Evolutionary conservation across 1,284 basidiomycete genomes (phyloP).

Genomic region (Trichosporon faecale): DNA sequence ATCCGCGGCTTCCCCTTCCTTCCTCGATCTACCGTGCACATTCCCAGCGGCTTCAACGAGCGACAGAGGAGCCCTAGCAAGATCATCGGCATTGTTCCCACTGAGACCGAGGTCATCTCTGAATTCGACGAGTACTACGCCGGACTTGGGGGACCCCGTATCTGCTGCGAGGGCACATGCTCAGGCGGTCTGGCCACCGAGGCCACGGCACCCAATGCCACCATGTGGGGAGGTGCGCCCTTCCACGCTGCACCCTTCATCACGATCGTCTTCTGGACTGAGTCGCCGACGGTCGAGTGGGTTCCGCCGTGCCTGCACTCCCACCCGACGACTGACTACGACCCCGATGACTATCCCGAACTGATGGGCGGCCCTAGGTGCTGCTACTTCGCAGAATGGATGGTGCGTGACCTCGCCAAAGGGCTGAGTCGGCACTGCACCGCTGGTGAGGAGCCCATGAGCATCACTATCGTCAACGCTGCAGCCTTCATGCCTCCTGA

Average conservation of each 20-base stretch:
- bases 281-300: background rate
- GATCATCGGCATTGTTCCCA: background rate
- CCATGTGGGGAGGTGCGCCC: background rate
- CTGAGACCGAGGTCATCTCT: background rate
- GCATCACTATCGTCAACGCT: background rate
- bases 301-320: background rate
- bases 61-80: background rate
- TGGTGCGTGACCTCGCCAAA: background rate
- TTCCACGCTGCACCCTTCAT: background rate
- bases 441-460: background rate
- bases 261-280: background rate
- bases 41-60: background rate
- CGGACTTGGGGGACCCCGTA: too few species aligned
- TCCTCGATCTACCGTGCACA: background rate
- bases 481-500: background rate
- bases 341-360: too few species aligned
- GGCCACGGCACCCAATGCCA: background rate
- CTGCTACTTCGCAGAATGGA: background rate
- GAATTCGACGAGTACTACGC: background rate
- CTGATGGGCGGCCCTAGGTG: too few species aligned
- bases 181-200: background rate
- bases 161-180: too few species aligned
- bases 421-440: background rate
- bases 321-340: background rate
- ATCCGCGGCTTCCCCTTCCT: background rate